Evolutionary conservation across 2,329 filamentous ascomycete species (phyloP), one percentile per base, ranked within the genome.

Genomic region (Sporothrix curviconia): DNA sequence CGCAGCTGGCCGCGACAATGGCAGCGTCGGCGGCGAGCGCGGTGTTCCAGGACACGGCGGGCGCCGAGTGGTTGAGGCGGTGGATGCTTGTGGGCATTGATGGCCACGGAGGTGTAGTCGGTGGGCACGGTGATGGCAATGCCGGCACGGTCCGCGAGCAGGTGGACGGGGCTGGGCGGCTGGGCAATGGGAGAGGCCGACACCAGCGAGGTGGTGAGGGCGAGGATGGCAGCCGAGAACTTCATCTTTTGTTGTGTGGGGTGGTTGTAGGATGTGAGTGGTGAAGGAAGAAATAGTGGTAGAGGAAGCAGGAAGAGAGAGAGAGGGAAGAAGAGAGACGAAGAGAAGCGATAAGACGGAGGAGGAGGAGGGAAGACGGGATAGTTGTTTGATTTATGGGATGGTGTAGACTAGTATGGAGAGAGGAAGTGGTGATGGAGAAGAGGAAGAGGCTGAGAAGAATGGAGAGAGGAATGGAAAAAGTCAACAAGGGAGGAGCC

Each of bases 81-180:
- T 94, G 89, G 54, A 86, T 67, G n/a, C 75, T 96, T 96, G 85
- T 97, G 94, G 69, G 89, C 83, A 65, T 85, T 77, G 50, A 92
- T 65, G 52, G 79, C 78, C 11, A 72, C 68, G 56, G 69, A 69
- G 55, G 60, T 43, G 62, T 66, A 67, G 63, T 69, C 68, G 49
- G 63, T 59, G 37, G 65, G 60, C 25, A 46, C 7, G 52, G 52
- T 12, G 37, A 40, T 19, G 25, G 46, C 34, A 59, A 53, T 24
- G 62, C 67, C 55, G 62, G 63, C 28, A 43, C 30, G 25, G 55
- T 32, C 47, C 37, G 47, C 30, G 52, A 49, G 25, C 12, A 28
- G 6, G 17, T 15, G 24, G 36, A 17, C 11, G 36, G 7, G n/a
- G 36, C 28, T 32, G 28, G 61, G 3, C 14, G 24, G 25, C 65